phyloP scores from a whole-genome alignment of 2,329 filamentous ascomycete genomes.

The Triangularia setosa region DNA sequence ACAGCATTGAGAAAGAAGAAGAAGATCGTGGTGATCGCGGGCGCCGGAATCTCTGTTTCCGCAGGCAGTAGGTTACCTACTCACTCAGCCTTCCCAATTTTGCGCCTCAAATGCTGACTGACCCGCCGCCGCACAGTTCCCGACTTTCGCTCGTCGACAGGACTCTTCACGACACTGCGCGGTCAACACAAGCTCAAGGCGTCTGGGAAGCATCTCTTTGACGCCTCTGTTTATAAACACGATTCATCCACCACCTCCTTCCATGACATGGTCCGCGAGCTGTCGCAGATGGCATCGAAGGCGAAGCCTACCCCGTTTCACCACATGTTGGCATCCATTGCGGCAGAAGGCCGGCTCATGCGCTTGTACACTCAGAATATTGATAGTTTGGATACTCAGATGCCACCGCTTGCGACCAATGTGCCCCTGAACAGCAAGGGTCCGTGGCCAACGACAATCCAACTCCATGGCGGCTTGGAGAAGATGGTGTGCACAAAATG shows the following conservation, averaged over 20 bases:
- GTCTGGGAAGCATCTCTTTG: slow-evolving; percentile 93
- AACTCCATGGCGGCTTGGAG: slow-evolving; percentile 87
- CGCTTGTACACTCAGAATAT: slow-evolving; percentile 97
- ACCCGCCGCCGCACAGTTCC: slow-evolving; percentile 58
- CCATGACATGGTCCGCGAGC: slow-evolving; percentile 90
- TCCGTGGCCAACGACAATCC: slow-evolving; percentile 90
- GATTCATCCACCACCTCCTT: slow-evolving; percentile 84
- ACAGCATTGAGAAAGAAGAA: slow-evolving; percentile 79
- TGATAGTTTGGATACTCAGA: slow-evolving; percentile 84
- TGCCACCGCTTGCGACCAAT: slow-evolving; percentile 73
- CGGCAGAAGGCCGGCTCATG: slow-evolving; percentile 79
- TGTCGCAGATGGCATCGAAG: slow-evolving; percentile 72
- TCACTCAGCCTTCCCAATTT: neutral
- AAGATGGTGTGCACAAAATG: slow-evolving; percentile 99
- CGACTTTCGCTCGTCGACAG: slow-evolving; percentile 89
- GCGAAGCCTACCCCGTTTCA: slow-evolving; percentile 87
- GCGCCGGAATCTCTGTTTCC: slow-evolving; percentile 93
- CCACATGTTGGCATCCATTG: slow-evolving; percentile 85
- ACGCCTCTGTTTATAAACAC: slow-evolving; percentile 95
- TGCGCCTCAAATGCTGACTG: slow-evolving; percentile 21
- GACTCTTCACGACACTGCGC: slow-evolving; percentile 81
- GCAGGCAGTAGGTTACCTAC: slow-evolving; percentile 68
- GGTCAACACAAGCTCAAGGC: slow-evolving; percentile 86
- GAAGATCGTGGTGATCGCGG: slow-evolving; percentile 95
- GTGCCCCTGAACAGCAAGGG: slow-evolving; percentile 79